phyloP scores from a whole-genome alignment of 2,329 filamentous ascomycete species.

The Didymella arachidicola region DNA sequence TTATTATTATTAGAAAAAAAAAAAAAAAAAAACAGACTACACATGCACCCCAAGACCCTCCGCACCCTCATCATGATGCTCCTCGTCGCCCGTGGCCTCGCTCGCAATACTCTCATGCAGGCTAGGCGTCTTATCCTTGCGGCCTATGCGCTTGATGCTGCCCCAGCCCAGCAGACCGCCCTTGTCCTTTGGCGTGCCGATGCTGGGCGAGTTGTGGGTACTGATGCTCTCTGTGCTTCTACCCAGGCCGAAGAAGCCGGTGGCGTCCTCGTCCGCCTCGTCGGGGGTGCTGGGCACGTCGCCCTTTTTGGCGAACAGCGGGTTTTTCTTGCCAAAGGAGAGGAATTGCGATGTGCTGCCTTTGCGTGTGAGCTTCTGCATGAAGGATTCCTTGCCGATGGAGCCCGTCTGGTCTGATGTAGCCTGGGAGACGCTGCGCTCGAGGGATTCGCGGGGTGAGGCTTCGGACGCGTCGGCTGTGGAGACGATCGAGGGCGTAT shows the following conservation, averaged over 20 bases:
- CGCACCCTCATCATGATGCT: slow-evolving; percentile 39
- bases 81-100: slow-evolving; percentile 50
- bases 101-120: slow-evolving; percentile 57
- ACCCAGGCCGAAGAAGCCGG: slow-evolving; percentile 33
- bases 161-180: slow-evolving; percentile 55
- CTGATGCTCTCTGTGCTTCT: slow-evolving; percentile 41
- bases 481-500: slow-evolving; percentile 54
- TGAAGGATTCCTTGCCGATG: slow-evolving; percentile 56
- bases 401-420: slow-evolving; percentile 45
- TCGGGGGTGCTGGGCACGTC: slow-evolving; percentile 48
- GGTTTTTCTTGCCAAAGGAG: slow-evolving; percentile 50
- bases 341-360: slow-evolving; percentile 57
- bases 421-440: slow-evolving; percentile 50
- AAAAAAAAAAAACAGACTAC: slow-evolving; percentile 1
- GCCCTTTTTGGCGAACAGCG: slow-evolving; percentile 42
- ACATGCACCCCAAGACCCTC: slow-evolving; percentile 21
- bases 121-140: slow-evolving; percentile 56
- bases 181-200: slow-evolving; percentile 50
- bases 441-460: slow-evolving; percentile 52
- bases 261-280: slow-evolving; percentile 51
- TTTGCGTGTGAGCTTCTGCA: slow-evolving; percentile 60
- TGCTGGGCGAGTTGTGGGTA: slow-evolving; percentile 45
- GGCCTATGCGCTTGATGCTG: slow-evolving; percentile 54
- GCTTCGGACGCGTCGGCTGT: slow-evolving; percentile 47
- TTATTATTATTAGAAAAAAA: too few relatives aligned